Evolutionary conservation across 768 basidiomycete genomes (phyloP), one percentile per base, ranked within the genome.

Genomic region (Tricholoma flavovirens): DNA sequence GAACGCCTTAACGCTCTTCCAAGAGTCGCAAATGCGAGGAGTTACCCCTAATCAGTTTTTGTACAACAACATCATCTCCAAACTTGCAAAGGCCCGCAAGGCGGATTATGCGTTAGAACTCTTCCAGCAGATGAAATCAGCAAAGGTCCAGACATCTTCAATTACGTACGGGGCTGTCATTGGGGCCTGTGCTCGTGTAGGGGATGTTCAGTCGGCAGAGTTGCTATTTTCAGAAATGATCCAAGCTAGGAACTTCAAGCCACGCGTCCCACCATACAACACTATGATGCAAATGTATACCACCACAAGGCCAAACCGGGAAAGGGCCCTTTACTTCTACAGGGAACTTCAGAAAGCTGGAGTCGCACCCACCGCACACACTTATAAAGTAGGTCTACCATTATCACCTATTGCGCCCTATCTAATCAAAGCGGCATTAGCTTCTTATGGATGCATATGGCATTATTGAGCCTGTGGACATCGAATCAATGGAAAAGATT

Each of bases 271-370:
- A 17, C 96, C 96, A 0, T 99, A 86, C 79, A 99, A 99, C 74
- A 94, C 89, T 32, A 97, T 99, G 94, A 98, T 99, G 83, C 97
- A 99, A 69, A 77, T 96, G 63, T 94, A 93, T 72, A 87, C 88
- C 49, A 83, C 87, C 54, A 93, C 89, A n/a, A 90, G 89, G 69
- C 96, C 93, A 1, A 87, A 91, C 59, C 83, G 93, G 52, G 80
- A 79, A 24, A 80, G 84, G 48, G 90, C 87, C 15, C 71, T 98
- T 24, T 76, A 81, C 62, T 98, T 86, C 68, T 88, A 88, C 69
- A 67, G 87, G 49, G 76, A 82, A 64, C 76, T 99, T 70, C 68
- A 74, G 33, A 66, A 69, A 26, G 84, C 80, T 3, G 71, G 76
- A 0, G 84, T 98, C 22, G 64, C 72, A 3, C 93, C 95, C 14